A percentile compares a stretch with the other conserved stretches of the same genome.
Conservation (phyloP, 345 rosid species). For the Geranium rotundifolium region DNA sequence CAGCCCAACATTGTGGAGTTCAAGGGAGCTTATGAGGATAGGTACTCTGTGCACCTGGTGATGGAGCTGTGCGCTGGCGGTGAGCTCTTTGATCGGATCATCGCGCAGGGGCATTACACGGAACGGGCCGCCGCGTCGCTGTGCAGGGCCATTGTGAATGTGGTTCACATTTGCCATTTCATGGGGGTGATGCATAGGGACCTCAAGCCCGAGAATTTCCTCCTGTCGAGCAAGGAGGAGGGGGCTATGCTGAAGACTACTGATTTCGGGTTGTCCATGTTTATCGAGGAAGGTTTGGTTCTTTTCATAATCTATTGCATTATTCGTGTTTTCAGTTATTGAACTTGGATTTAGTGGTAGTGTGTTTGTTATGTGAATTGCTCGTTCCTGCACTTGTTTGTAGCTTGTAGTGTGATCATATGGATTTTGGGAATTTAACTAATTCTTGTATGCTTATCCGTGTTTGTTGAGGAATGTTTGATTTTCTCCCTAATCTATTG, state of each 20-base stretch:
- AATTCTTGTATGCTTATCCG: constrained; percentile 27
- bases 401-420: too few relatives aligned
- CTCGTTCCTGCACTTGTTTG: too few relatives aligned
- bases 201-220: constrained; percentile 89
- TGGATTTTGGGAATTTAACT: too few relatives aligned
- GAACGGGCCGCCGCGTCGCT: constrained; percentile 72
- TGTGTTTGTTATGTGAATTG: too few relatives aligned
- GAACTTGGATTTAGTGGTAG: too few relatives aligned
- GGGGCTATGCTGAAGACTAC: constrained; percentile 67
- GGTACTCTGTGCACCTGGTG: constrained; percentile 66
- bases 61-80: constrained; percentile 94
- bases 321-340: neutral
- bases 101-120: constrained; percentile 56
- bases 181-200: constrained; percentile 88
- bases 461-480: constrained; percentile 76
- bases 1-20: constrained; percentile 76
- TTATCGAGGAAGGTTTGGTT: constrained; percentile 62
- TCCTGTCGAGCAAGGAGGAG: constrained; percentile 51
- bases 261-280: constrained; percentile 79
- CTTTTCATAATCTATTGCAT: neutral
- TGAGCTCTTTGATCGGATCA: constrained; percentile 78
- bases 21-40: constrained; percentile 68
- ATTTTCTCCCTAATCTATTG: neutral
- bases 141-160: constrained; percentile 51
- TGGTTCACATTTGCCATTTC: constrained; percentile 72